A percentile compares a stretch with the other conserved stretches of the same genome.
These are phyloP conservation scores for Aspergillus leporis DNA, from an alignment of 495 filamentous ascomycete species.

Conservation along the genomic window DNA sequence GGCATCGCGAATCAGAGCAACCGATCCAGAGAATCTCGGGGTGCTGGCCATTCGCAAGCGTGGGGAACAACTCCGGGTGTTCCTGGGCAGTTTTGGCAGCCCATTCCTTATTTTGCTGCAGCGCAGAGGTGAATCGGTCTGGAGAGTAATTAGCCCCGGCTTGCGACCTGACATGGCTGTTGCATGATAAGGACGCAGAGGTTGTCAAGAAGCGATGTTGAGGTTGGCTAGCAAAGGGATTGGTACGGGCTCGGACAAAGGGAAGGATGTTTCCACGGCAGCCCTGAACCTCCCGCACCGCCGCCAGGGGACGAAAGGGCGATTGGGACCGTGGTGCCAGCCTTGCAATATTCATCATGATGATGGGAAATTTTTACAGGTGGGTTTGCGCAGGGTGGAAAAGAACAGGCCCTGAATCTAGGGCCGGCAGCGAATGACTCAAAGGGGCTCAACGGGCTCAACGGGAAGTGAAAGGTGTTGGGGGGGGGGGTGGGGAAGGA, in stretches of 20 bases:
- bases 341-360: constrained; percentile 28
- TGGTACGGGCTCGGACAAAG: constrained; percentile 6
- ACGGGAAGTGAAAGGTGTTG: background rate
- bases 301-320: constrained; percentile 12
- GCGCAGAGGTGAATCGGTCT: constrained; percentile 36
- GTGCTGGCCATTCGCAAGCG: constrained; percentile 65
- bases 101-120: constrained; percentile 66
- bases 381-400: background rate
- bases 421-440: constrained; percentile 1
- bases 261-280: constrained; percentile 1
- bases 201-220: constrained; percentile 21
- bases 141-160: constrained; percentile 19
- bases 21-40: constrained; percentile 89
- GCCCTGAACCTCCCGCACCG: background rate
- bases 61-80: constrained; percentile 72
- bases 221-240: background rate
- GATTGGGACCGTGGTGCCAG: constrained; percentile 21
- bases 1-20: constrained; percentile 86
- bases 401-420: background rate
- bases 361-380: background rate
- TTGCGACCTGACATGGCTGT: constrained; percentile 11
- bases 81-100: constrained; percentile 61
- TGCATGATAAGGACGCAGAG: constrained; percentile 23
- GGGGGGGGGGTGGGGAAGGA: constrained; percentile 2
- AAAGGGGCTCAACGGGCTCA: constrained; percentile 1